Base-by-base conservation (phyloP, 2,329 filamentous ascomycete species). In the Penicillium frequentans region DNA sequence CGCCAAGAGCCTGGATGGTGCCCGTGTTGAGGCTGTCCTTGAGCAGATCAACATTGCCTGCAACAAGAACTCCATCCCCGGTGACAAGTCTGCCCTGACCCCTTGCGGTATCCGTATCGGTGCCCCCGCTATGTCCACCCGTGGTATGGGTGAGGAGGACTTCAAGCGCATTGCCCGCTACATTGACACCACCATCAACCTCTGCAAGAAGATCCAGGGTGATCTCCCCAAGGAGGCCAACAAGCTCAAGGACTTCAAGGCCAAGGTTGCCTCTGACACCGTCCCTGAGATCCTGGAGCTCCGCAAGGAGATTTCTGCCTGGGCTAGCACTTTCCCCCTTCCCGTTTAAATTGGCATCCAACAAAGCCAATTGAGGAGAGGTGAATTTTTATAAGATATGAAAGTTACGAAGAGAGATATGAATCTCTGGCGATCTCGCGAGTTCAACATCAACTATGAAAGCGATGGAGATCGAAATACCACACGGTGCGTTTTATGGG, bases 231-330 rank as follows among this genome's bases (percentile, higher is more conserved):
- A 97, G 87, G 90, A 95, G 79, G 91, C 91, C 72, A 99, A 98
- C 87, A 97, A 96, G 87, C 90, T 96, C 77, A 98, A 98, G 88
- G 95, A 99, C 84, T 98, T 99, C 89, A 96, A 93, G 85, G 87
- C 86, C 75, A 93, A 91, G 85, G 91, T 96, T 61, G 86, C 90
- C 57, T 81, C 83, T 66, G 93, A 91, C 63, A 85, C 89, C 72
- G 83, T 96, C 49, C 78, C 85, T 60, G 90, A 93, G 82, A 93
- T 99, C 79, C 87, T 90, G 75, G 85, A 84, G 67, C 84, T 96
- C 75, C 90, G 88, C 82, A 89, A 91, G 82, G 93, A 98, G 84
- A 92, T 99, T 75, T 83, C 91, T 47, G 80, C 80, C 49, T 99
- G 93, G 93, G 91, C 90, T 73, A 84, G 84, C 74, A 86, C 85